A percentile compares a stretch with the other conserved stretches of the same genome.
phyloP scores from a whole-genome alignment of 2,329 filamentous ascomycete genomes.

The Beauveria australis region DNA sequence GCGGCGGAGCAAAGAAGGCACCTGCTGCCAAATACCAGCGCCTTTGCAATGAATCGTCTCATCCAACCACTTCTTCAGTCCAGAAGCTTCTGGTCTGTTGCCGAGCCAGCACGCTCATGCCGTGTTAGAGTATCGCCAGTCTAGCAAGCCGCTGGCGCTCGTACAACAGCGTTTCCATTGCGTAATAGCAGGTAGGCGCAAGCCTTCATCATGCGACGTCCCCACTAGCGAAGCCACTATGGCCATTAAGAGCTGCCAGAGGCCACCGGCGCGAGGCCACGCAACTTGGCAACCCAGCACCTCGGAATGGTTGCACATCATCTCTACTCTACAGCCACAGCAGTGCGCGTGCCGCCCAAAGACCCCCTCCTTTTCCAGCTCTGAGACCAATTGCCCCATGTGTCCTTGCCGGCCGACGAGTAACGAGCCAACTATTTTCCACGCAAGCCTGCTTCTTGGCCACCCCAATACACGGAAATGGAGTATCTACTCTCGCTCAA shows the following conservation, averaged over 20 bases:
- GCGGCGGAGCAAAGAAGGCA: neutral
- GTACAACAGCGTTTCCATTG: neutral
- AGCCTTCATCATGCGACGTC: neutral
- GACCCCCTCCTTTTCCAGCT: constrained; percentile 3
- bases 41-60: no score
- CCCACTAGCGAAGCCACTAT: neutral
- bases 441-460: neutral
- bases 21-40: neutral
- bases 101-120: neutral
- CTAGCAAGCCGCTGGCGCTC: neutral
- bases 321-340: neutral
- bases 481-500: neutral
- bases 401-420: neutral
- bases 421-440: neutral
- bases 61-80: neutral
- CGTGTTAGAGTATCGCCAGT: neutral
- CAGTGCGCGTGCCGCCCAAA: neutral
- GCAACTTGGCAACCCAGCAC: neutral
- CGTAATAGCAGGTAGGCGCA: neutral
- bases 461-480: neutral
- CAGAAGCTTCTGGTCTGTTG: neutral
- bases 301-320: constrained; percentile 4
- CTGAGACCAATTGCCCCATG: neutral
- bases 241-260: neutral
- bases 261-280: neutral